phyloP scores from a whole-genome alignment of 257 asterid genomes.

The Cruciata laevipes region DNA sequence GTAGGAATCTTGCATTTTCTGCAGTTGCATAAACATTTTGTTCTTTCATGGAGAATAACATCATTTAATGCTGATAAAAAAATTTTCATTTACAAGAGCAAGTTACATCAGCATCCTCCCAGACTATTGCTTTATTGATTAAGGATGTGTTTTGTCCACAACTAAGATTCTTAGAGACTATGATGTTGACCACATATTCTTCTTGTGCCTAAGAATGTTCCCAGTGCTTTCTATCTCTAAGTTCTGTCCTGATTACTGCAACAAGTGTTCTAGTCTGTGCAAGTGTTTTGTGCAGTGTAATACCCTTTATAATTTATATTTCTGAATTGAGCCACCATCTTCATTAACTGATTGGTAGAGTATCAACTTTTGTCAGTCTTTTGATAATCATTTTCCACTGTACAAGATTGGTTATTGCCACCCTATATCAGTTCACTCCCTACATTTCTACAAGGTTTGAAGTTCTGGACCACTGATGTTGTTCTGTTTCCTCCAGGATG shows the following conservation, averaged over 20 bases:
- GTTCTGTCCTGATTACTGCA: neutral
- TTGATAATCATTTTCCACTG: neutral
- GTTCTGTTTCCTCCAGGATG: conserved; percentile 56
- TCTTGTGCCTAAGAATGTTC: neutral
- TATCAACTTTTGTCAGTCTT: neutral
- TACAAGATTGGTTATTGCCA: neutral
- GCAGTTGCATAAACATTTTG: neutral
- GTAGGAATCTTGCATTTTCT: conserved; percentile 28
- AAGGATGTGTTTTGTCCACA: neutral
- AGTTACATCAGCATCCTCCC: neutral
- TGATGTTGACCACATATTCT: neutral
- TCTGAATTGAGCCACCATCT: neutral
- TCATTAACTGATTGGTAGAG: neutral
- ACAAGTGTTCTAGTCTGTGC: neutral
- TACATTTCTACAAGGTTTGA: neutral
- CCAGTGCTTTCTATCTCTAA: neutral
- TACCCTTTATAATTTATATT: neutral
- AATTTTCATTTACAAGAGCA: neutral
- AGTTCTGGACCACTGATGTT: neutral
- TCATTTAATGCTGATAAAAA: neutral
- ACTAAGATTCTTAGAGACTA: neutral
- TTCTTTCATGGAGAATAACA: neutral
- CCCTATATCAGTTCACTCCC: neutral
- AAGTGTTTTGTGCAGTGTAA: neutral
- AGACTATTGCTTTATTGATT: neutral